These are phyloP conservation scores for Protea cynaroides DNA, from an alignment of 164 flowering plant species.

Conservation along the genomic window DNA sequence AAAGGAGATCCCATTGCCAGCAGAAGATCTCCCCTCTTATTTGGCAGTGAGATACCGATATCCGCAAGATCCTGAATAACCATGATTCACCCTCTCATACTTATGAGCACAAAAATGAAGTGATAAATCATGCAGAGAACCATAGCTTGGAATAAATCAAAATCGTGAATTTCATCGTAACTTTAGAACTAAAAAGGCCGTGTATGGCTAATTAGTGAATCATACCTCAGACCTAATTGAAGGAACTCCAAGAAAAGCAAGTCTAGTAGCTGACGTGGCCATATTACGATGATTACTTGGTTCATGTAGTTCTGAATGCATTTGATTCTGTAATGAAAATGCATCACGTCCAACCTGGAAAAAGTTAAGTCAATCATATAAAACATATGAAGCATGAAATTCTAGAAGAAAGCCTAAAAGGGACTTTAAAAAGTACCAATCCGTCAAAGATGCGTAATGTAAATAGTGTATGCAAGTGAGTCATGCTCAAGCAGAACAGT, in stretches of 20 bases:
- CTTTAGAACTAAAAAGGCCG: background rate
- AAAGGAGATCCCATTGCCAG: conserved; percentile 92
- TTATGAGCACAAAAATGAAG: conserved; percentile 15
- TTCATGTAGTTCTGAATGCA: conserved; percentile 22
- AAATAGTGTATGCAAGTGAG: too few relatives aligned
- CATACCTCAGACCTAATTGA: conserved; percentile 35
- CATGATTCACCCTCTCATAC: conserved; percentile 24
- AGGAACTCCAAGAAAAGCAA: conserved; percentile 63
- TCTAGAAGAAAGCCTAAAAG: background rate
- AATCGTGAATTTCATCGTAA: background rate
- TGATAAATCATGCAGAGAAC: conserved; percentile 9
- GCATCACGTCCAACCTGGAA: conserved; percentile 35
- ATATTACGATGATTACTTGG: conserved; percentile 28
- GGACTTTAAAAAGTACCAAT: background rate
- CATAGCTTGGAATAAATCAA: background rate
- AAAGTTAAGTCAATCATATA: background rate
- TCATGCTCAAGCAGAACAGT: too few relatives aligned
- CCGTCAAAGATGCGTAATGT: background rate
- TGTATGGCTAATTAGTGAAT: background rate
- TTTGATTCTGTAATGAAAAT: conserved; percentile 26
- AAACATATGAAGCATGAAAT: conserved; percentile 1
- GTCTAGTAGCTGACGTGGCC: conserved; percentile 50
- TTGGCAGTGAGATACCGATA: conserved; percentile 26
- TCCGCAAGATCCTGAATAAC: conserved; percentile 51
- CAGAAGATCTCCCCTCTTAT: conserved; percentile 63